phyloP scores from a whole-genome alignment of 2,329 filamentous ascomycete genomes.

The Neopestalotiopsis sp. region DNA sequence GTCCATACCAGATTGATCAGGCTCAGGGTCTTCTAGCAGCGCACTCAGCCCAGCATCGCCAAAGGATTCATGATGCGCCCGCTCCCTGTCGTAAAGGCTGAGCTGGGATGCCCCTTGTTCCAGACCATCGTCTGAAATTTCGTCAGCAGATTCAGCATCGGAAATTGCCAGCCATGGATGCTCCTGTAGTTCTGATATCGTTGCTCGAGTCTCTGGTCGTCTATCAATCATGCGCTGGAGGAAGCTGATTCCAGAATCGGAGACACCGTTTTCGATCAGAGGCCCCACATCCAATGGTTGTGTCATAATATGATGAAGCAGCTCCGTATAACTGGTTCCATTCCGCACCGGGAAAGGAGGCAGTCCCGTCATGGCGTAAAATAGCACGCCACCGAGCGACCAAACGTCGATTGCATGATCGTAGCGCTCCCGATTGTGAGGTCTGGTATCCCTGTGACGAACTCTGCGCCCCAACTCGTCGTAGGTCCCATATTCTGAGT shows the following conservation, averaged over 20 bases:
- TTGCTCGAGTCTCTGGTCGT: constrained; percentile 79
- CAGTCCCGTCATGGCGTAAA: constrained; percentile 78
- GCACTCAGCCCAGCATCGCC: constrained; percentile 32
- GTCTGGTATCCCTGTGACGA: constrained; percentile 65
- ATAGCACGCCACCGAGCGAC: constrained; percentile 93
- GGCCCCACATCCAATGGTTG: constrained; percentile 70
- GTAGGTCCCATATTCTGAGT: constrained; percentile 72
- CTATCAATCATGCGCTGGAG: constrained; percentile 79
- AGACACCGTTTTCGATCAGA: constrained; percentile 63
- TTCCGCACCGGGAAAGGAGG: constrained; percentile 83
- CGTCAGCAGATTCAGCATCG: constrained; percentile 58
- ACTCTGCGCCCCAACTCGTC: constrained; percentile 72
- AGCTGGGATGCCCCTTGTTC: constrained; percentile 66
- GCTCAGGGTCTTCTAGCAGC: constrained; percentile 34
- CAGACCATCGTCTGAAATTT: constrained; percentile 66
- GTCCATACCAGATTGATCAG: constrained; percentile 46
- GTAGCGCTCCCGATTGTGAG: constrained; percentile 68
- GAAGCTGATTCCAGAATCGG: constrained; percentile 73
- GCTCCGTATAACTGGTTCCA: constrained; percentile 76
- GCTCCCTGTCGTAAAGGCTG: constrained; percentile 58
- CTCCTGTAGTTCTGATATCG: constrained; percentile 69
- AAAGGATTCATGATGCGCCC: constrained; percentile 34
- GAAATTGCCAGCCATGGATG: constrained; percentile 73
- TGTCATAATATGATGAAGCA: constrained; percentile 88
- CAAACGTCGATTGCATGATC: constrained; percentile 94